Evolutionary conservation across 2,329 filamentous ascomycete genomes (phyloP).

Genomic region (Leptographium procerum): DNA sequence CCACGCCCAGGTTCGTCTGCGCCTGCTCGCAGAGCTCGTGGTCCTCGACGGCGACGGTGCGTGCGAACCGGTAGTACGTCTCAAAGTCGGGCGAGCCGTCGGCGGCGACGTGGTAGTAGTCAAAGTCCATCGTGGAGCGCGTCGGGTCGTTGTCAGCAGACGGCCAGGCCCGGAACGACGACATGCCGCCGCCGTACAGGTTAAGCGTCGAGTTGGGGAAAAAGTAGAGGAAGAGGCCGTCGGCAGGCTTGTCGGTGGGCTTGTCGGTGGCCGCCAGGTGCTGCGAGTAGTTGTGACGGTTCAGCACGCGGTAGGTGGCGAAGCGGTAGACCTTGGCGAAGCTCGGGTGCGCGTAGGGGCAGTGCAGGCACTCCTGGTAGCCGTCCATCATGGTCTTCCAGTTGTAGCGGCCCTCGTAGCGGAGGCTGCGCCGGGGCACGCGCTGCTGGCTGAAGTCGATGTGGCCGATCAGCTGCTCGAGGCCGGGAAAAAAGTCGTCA

Average conservation of each 20-base stretch:
- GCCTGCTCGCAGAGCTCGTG: slow-evolving; percentile 4
- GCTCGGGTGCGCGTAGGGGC: slow-evolving; percentile 3
- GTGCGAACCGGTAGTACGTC: slow-evolving; percentile 2
- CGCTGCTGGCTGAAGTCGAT: slow-evolving; percentile 4
- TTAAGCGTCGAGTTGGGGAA: slow-evolving; percentile 7
- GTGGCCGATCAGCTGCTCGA: neutral
- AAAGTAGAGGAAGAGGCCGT: slow-evolving; percentile 5
- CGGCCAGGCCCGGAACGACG: slow-evolving; percentile 1
- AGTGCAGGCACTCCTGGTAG: slow-evolving; percentile 6
- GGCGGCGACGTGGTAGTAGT: slow-evolving; percentile 1
- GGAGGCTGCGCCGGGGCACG: neutral
- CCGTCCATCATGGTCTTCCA: slow-evolving; percentile 7
- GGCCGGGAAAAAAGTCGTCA: slow-evolving; percentile 1
- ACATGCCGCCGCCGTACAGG: slow-evolving; percentile 6
- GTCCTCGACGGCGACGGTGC: slow-evolving; percentile 5
- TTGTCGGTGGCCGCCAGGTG: neutral
- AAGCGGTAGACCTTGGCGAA: slow-evolving; percentile 4
- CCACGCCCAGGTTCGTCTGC: neutral
- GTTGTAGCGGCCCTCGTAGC: slow-evolving; percentile 5
- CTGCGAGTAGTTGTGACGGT: slow-evolving; percentile 4
- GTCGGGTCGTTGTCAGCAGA: neutral
- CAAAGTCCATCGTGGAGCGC: slow-evolving; percentile 1
- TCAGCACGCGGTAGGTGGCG: slow-evolving; percentile 2
- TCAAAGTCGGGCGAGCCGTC: neutral
- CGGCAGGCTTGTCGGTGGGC: slow-evolving; percentile 4